These are phyloP conservation scores for Talaromyces sp. DNA, from an alignment of 2,329 filamentous ascomycete genomes.

Conservation along the genomic window DNA sequence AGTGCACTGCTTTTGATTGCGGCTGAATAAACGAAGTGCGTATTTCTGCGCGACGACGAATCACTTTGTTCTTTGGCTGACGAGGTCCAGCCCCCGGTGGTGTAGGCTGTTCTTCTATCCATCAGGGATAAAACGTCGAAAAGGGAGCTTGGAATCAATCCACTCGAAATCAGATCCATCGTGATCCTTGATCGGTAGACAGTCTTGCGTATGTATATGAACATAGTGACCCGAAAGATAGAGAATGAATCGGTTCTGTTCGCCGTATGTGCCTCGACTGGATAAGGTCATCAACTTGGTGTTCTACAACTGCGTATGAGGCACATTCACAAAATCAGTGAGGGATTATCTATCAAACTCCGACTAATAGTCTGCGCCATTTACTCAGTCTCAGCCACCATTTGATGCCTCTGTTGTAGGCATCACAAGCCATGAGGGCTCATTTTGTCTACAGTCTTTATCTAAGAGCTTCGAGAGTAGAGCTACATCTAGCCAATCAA, in stretches of 20 bases:
- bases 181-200: background rate
- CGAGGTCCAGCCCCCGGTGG: background rate
- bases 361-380: background rate
- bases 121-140: background rate
- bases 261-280: background rate
- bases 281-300: background rate
- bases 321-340: background rate
- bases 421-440: background rate
- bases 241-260: background rate
- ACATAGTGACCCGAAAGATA: background rate
- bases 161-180: background rate
- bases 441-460: background rate
- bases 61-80: background rate
- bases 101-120: background rate
- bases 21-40: background rate
- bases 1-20: slow-evolving; percentile 36
- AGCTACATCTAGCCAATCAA: background rate
- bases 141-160: background rate
- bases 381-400: background rate
- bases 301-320: background rate
- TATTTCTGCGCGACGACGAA: background rate
- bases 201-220: too few relatives aligned
- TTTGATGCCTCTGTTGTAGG: background rate
- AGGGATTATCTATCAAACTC: background rate
- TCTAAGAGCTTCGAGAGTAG: background rate